phyloP scores from a whole-genome alignment of 208 protist species.

The Vickermania spadyakhi region DNA sequence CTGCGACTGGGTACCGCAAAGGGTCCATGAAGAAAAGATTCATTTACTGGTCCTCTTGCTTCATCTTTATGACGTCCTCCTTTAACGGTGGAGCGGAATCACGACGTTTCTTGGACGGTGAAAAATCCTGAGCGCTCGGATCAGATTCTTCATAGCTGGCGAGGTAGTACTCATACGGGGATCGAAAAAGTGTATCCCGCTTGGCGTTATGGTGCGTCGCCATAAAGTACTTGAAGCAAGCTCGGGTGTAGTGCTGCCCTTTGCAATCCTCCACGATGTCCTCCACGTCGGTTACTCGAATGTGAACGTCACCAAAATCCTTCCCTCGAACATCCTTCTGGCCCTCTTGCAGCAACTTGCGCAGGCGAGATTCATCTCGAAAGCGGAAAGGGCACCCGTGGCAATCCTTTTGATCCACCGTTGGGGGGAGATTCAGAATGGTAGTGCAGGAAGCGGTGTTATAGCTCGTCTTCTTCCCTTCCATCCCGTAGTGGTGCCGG shows the following conservation, averaged over 20 bases:
- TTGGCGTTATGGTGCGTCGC: constrained; percentile 66
- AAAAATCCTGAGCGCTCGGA: not conserved
- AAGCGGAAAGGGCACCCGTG: constrained; percentile 90
- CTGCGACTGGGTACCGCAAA: no score
- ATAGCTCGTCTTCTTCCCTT: constrained; percentile 89
- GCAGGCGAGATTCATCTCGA: constrained; percentile 59
- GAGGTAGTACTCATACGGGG: constrained; percentile 81
- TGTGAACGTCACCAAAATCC: constrained; percentile 30
- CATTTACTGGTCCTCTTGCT: no score
- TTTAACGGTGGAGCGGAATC: constrained; percentile 19
- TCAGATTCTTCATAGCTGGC: constrained; percentile 44
- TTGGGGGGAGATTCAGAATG: constrained; percentile 72
- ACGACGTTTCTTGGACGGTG: constrained; percentile 1
- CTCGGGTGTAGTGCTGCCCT: constrained; percentile 81
- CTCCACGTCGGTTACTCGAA: constrained; percentile 59
- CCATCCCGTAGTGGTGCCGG: constrained; percentile 87
- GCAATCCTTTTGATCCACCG: constrained; percentile 72
- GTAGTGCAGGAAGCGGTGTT: constrained; percentile 72
- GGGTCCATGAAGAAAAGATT: no score
- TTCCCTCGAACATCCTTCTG: constrained; percentile 45
- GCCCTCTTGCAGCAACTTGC: constrained; percentile 35
- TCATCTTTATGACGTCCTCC: constrained; percentile 36
- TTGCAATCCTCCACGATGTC: constrained; percentile 83
- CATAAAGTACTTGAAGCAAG: constrained; percentile 89
- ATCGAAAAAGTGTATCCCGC: constrained; percentile 83